These are phyloP conservation scores for Cordyceps militaris DNA, from an alignment of 2,329 filamentous ascomycete genomes.

Conservation along the genomic window DNA sequence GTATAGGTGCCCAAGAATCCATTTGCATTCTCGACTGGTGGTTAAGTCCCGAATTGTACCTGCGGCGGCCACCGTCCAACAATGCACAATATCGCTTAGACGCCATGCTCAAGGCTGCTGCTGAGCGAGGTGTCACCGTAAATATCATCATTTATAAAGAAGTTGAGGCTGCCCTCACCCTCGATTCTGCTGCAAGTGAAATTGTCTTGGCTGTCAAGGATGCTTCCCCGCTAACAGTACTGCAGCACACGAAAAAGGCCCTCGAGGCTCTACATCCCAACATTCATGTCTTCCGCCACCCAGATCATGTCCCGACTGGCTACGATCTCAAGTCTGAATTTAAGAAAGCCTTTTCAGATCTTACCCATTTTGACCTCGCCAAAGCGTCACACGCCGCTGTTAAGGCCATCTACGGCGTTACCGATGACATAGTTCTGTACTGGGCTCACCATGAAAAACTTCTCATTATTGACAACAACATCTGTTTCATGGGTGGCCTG, in stretches of 20 bases:
- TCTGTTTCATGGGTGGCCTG: conserved; percentile 86
- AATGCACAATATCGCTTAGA: conserved; percentile 83
- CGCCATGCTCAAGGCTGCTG: conserved; percentile 72
- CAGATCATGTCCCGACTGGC: conserved; percentile 74
- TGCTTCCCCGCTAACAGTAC: conserved; percentile 21
- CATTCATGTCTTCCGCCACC: conserved; percentile 83
- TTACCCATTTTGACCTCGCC: conserved; percentile 47
- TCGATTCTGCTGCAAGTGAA: conserved; percentile 39
- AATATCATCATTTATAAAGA: conserved; percentile 92
- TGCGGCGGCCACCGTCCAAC: conserved; percentile 71
- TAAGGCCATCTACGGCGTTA: conserved; percentile 73
- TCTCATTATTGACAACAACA: conserved; percentile 68
- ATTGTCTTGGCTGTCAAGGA: not conserved
- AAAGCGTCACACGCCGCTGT: conserved; percentile 66
- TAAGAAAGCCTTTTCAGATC: conserved; percentile 48
- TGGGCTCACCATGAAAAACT: conserved; percentile 96
- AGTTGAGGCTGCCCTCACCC: conserved; percentile 70
- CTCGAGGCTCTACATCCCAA: conserved; percentile 74
- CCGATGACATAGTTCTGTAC: conserved; percentile 74
- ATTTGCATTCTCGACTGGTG: conserved; percentile 90
- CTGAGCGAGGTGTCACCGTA: conserved; percentile 75
- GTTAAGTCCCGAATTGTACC: conserved; percentile 81
- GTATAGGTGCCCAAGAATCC: conserved; percentile 58
- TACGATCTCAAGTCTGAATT: conserved; percentile 63
- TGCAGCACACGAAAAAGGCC: conserved; percentile 68